A percentile compares a stretch with the other conserved stretches of the same genome.
These are phyloP conservation scores for Porphyra umbilicalis DNA, from an alignment of 31 red algal species.

Conservation along the genomic window DNA sequence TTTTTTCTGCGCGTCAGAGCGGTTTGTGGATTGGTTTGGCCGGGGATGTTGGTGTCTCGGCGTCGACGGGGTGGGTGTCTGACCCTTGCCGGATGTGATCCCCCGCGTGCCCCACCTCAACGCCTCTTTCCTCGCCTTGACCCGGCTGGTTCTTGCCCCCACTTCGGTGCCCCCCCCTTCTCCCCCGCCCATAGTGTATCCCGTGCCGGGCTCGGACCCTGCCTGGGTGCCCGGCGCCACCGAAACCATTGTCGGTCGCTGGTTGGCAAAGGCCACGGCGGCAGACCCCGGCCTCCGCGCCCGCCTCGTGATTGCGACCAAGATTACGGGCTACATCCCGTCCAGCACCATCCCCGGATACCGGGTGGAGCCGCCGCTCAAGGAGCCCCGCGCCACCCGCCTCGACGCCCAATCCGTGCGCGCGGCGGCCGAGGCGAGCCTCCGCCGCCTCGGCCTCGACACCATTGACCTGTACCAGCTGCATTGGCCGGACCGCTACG, in stretches of 20 bases:
- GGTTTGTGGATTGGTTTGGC: too few relatives aligned
- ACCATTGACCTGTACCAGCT: slow-evolving; percentile 69
- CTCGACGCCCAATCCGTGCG: slow-evolving; percentile 22
- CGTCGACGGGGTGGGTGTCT: too few relatives aligned
- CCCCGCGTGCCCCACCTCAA: too few relatives aligned
- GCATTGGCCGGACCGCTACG: slow-evolving; percentile 62
- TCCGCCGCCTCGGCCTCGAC: slow-evolving; percentile 22
- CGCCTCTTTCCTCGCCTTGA: too few relatives aligned
- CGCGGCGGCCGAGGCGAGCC: slow-evolving; percentile 31
- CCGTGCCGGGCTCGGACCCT: slow-evolving; percentile 4
- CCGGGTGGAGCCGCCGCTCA: background rate
- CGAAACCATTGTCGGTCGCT: slow-evolving; percentile 14
- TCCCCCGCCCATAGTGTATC: background rate
- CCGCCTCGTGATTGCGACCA: slow-evolving; percentile 34
- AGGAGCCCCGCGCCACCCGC: background rate
- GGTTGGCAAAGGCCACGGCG: slow-evolving; percentile 20
- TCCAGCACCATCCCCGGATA: background rate
- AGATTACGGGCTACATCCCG: slow-evolving; percentile 12
- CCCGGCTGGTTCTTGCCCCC: too few relatives aligned
- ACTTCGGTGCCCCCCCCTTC: background rate
- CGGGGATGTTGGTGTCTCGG: too few relatives aligned
- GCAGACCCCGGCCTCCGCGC: slow-evolving; percentile 2
- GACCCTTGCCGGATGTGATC: too few relatives aligned
- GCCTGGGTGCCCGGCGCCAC: slow-evolving; percentile 10
- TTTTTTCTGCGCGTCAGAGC: too few relatives aligned